Conservation (phyloP, 352 stramenopile genomes). For the Phytophthora melonis region DNA sequence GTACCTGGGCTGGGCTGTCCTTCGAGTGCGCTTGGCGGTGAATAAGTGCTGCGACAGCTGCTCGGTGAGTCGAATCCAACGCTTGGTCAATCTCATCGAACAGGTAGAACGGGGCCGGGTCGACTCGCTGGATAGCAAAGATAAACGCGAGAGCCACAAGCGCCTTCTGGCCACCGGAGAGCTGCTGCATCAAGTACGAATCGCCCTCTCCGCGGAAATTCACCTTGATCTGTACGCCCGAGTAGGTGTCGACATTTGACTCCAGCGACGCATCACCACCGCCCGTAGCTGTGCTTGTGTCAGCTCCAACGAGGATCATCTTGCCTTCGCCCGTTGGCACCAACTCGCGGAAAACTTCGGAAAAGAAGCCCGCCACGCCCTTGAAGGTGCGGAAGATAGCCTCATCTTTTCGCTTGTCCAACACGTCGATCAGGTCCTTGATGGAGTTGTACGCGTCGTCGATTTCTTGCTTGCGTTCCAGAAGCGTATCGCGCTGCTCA, state of each 20-base stretch:
- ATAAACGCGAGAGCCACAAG: constrained; percentile 99
- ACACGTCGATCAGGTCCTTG: constrained; percentile 90
- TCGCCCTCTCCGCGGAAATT: constrained; percentile 96
- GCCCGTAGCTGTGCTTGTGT: constrained; percentile 39
- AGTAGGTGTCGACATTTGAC: constrained; percentile 92
- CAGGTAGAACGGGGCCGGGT: constrained; percentile 99
- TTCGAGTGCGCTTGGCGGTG: constrained; percentile 95
- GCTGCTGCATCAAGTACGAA: constrained; percentile 98
- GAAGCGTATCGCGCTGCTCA: constrained; percentile 90
- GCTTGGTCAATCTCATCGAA: constrained; percentile 99
- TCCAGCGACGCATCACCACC: constrained; percentile 37
- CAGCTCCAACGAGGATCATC: constrained; percentile 96
- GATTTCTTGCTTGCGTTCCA: constrained; percentile 96
- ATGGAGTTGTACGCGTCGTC: constrained; percentile 94
- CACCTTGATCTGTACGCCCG: constrained; percentile 98
- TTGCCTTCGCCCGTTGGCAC: constrained; percentile 97
- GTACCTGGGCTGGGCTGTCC: constrained; percentile 96
- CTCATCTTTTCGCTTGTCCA: constrained; percentile 98
- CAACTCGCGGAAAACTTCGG: constrained; percentile 98
- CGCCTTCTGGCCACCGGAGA: constrained; percentile 99
- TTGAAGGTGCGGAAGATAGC: constrained; percentile 99
- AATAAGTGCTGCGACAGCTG: constrained; percentile 97
- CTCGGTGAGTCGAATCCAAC: constrained; percentile 98
- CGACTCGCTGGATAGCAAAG: constrained; percentile 99
- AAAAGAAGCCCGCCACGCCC: constrained; percentile 98